Evolutionary conservation across 805 yeast species (phyloP).

Genomic region (Kluyveromyces siamensis): DNA sequence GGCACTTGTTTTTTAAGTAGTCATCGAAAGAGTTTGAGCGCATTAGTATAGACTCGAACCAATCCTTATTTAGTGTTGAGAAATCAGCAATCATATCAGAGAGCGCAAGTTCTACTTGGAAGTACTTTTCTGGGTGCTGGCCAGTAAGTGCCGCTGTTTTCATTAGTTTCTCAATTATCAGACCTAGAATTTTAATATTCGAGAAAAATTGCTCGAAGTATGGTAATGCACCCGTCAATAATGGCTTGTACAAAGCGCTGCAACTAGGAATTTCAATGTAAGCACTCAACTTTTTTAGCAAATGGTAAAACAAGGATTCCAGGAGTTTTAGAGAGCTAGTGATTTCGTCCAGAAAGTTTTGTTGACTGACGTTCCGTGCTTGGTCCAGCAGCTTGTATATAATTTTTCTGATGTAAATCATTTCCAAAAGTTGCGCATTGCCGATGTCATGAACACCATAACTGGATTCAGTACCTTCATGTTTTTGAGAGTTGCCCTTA

Average conservation of each 20-base stretch:
- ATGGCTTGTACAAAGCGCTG: slow-evolving; percentile 9
- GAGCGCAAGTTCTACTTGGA: slow-evolving; percentile 10
- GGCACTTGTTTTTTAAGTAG: background rate
- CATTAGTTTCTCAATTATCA: slow-evolving; percentile 7
- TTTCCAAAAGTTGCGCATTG: slow-evolving; percentile 17
- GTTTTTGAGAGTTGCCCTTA: background rate
- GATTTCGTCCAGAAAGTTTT: background rate
- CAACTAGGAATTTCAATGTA: slow-evolving; percentile 12
- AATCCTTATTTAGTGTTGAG: slow-evolving; percentile 9
- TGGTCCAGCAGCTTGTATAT: slow-evolving; percentile 5
- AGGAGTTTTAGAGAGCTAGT: slow-evolving; percentile 4
- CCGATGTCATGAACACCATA: slow-evolving; percentile 13
- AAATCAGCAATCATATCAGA: slow-evolving; percentile 11
- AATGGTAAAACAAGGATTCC: slow-evolving; percentile 9
- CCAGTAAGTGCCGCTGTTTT: slow-evolving; percentile 10
- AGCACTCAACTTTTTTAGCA: slow-evolving; percentile 13
- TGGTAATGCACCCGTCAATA: slow-evolving; percentile 11
- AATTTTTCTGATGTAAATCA: slow-evolving; percentile 14
- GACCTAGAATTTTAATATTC: slow-evolving; percentile 12
- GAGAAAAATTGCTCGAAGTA: slow-evolving; percentile 17
- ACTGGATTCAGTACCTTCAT: background rate
- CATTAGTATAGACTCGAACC: slow-evolving; percentile 11
- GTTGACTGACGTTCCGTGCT: background rate
- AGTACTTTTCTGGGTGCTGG: slow-evolving; percentile 6
- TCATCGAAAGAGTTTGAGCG: slow-evolving; percentile 10